Evolutionary conservation across 1,284 basidiomycete species (phyloP).

Genomic region (Quambalaria eucalypti): DNA sequence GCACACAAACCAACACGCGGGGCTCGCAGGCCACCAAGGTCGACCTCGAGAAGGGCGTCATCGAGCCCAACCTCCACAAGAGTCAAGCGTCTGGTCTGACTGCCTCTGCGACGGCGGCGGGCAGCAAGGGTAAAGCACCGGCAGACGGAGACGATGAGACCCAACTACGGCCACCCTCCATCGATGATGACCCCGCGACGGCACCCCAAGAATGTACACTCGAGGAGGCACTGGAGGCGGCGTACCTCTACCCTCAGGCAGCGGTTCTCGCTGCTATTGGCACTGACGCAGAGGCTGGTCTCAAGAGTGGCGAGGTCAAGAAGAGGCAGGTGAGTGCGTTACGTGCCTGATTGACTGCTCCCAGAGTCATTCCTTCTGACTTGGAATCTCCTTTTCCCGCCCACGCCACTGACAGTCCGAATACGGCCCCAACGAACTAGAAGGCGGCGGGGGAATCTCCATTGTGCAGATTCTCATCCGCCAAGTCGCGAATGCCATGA

Average conservation of each 20-base stretch:
- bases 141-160: not conserved
- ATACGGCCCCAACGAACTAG: conserved; percentile 40
- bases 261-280: conserved; percentile 9
- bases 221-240: conserved; percentile 10
- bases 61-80: too few relatives aligned
- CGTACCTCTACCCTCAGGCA: conserved; percentile 9
- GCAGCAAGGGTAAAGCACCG: not conserved
- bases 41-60: not conserved
- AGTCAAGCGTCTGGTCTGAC: too few relatives aligned
- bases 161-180: too few relatives aligned
- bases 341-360: not conserved
- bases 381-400: not conserved
- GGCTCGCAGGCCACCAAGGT: not conserved
- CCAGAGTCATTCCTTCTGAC: not conserved
- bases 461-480: conserved; percentile 31
- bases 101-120: not conserved
- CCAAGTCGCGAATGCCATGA: conserved; percentile 46
- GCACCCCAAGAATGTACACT: conserved; percentile 8
- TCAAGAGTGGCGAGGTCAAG: conserved; percentile 7
- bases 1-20: not conserved
- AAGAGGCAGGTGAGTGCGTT: not conserved
- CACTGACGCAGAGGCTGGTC: conserved; percentile 9
- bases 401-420: too few relatives aligned
- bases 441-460: conserved; percentile 36
- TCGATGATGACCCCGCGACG: not conserved